Evolutionary conservation across 2,329 filamentous ascomycete species (phyloP).

Genomic region (Escovopsis sp.): DNA sequence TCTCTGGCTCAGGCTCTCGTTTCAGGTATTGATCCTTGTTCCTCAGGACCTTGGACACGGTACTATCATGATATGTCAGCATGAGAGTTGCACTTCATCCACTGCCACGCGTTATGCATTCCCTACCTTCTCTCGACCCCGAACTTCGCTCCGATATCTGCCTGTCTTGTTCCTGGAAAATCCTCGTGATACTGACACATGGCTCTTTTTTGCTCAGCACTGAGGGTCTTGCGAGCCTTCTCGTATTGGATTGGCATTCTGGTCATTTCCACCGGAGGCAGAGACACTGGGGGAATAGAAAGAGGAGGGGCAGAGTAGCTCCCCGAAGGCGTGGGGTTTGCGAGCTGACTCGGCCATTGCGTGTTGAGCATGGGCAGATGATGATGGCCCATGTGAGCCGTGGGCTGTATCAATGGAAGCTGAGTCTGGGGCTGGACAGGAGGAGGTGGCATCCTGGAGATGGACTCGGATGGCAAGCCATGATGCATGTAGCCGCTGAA

Average conservation of each 20-base stretch:
- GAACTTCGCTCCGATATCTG: conserved; percentile 89
- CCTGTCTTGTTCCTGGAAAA: conserved; percentile 82
- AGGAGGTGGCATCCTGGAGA: conserved; percentile 41
- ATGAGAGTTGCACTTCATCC: conserved; percentile 7
- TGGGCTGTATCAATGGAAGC: conserved; percentile 18
- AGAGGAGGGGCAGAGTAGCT: conserved; percentile 45
- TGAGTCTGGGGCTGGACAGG: conserved; percentile 11
- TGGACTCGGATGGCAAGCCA: conserved; percentile 33
- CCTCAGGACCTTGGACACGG: conserved; percentile 92
- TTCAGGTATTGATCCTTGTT: conserved; percentile 91
- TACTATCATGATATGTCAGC: conserved; percentile 39
- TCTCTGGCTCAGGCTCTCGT: conserved; percentile 55
- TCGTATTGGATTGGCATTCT: conserved; percentile 25
- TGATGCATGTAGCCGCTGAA: conserved; percentile 40
- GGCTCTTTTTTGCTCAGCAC: conserved; percentile 71
- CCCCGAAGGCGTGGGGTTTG: conserved; percentile 40
- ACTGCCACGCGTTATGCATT: conserved; percentile 10
- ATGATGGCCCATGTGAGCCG: conserved; percentile 35
- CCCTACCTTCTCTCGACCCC: conserved; percentile 91
- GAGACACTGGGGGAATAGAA: conserved; percentile 41
- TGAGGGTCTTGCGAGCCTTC: conserved; percentile 73
- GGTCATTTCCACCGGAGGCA: conserved; percentile 23
- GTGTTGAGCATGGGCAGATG: conserved; percentile 55
- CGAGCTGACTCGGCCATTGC: conserved; percentile 71
- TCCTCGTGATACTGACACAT: conserved; percentile 94